A percentile compares a stretch with the other conserved stretches of the same genome.
Evolutionary conservation across 805 yeast genomes (phyloP).

Genomic region (Hanseniaspora mollemarum): DNA sequence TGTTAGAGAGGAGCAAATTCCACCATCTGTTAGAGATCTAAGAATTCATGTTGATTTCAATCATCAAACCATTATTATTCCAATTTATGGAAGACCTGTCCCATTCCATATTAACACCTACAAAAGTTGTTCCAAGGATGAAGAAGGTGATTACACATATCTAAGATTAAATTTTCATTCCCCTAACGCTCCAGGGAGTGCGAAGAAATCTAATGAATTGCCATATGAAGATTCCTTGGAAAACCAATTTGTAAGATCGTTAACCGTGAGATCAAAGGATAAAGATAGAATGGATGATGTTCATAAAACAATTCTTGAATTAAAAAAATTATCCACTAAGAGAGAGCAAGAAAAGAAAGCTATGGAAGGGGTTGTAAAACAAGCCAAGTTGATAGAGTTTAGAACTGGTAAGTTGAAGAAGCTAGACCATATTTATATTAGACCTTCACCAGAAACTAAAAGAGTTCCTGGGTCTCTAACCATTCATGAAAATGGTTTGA

Average conservation of each 20-base stretch:
- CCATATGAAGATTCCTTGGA: slow-evolving; percentile 86
- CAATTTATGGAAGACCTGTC: slow-evolving; percentile 90
- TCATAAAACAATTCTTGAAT: slow-evolving; percentile 76
- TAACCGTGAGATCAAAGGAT: slow-evolving; percentile 81
- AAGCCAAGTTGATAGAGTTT: slow-evolving; percentile 73
- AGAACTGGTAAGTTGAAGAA: slow-evolving; percentile 76
- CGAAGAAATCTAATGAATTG: slow-evolving; percentile 59
- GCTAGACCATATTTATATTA: slow-evolving; percentile 75
- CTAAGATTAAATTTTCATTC: slow-evolving; percentile 83
- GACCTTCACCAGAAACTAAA: slow-evolving; percentile 97
- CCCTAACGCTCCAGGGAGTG: slow-evolving; percentile 73
- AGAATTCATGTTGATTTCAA: slow-evolving; percentile 78
- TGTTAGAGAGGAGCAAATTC: slow-evolving; percentile 85
- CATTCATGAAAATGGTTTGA: slow-evolving; percentile 90
- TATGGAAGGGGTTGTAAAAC: slow-evolving; percentile 86
- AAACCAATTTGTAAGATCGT: slow-evolving; percentile 73
- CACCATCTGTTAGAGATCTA: slow-evolving; percentile 68
- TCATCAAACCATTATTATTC: slow-evolving; percentile 78
- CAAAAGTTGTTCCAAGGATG: slow-evolving; percentile 88
- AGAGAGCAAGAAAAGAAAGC: slow-evolving; percentile 84
- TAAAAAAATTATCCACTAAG: slow-evolving; percentile 83
- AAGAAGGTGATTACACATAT: slow-evolving; percentile 90
- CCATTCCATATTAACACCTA: slow-evolving; percentile 93
- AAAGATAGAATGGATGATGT: slow-evolving; percentile 84
- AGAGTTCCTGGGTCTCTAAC: slow-evolving; percentile 83